A percentile compares a stretch with the other conserved stretches of the same genome.
phyloP scores from a whole-genome alignment of 2,329 filamentous ascomycete genomes.

The Raffaelea deltoideospora region DNA sequence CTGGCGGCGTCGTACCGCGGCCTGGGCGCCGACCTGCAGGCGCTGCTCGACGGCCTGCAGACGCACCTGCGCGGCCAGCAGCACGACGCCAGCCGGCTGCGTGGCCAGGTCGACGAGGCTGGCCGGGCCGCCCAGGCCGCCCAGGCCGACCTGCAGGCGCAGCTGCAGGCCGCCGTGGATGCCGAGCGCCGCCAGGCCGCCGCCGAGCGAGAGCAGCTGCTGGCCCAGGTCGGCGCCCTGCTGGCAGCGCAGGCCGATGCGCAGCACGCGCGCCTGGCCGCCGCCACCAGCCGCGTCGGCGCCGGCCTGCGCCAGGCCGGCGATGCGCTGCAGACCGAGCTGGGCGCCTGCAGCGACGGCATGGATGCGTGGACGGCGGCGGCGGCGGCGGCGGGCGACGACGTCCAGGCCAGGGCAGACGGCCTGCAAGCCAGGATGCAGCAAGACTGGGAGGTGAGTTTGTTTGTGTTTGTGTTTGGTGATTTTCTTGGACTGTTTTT shows the following conservation, averaged over 20 bases:
- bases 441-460: constrained; percentile 65
- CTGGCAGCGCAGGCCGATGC: constrained; percentile 58
- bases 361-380: constrained; percentile 63
- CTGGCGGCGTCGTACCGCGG: constrained; percentile 73
- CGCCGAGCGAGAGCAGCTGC: constrained; percentile 56
- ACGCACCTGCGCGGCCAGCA: constrained; percentile 63
- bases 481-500: constrained; percentile 1
- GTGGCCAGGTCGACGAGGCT: constrained; percentile 55
- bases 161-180: constrained; percentile 53
- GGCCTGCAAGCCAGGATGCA: constrained; percentile 68
- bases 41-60: constrained; percentile 67
- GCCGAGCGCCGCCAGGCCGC: constrained; percentile 63
- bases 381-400: constrained; percentile 53
- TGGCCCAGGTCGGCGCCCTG: constrained; percentile 63
- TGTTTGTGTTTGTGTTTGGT: no score
- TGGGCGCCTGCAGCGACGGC: constrained; percentile 49
- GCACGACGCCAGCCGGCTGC: constrained; percentile 57
- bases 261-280: constrained; percentile 56
- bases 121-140: constrained; percentile 53
- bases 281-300: constrained; percentile 46
- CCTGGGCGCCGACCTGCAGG: constrained; percentile 74
- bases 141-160: constrained; percentile 49
- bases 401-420: constrained; percentile 59
- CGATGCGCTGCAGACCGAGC: constrained; percentile 47
- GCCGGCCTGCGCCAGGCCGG: constrained; percentile 51